Conservation (phyloP, 1,284 basidiomycete species). For the Sphagnurus paluster region DNA sequence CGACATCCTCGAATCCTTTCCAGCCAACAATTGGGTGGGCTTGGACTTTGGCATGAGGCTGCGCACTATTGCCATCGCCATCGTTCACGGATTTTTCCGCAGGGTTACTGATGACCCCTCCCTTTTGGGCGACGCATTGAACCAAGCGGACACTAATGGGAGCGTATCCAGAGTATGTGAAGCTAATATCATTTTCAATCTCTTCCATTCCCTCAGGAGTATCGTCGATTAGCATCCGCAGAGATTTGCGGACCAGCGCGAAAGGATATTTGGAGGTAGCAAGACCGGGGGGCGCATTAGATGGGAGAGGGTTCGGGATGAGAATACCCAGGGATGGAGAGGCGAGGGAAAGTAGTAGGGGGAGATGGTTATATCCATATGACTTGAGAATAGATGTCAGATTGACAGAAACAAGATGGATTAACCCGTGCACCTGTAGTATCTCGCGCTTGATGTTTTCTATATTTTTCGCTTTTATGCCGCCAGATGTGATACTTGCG, state of each 20-base stretch:
- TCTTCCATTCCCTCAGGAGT: slow-evolving; percentile 73
- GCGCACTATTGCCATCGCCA: slow-evolving; percentile 37
- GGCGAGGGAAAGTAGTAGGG: slow-evolving; percentile 81
- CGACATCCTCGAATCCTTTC: slow-evolving; percentile 94
- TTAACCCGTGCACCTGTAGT: slow-evolving; percentile 62
- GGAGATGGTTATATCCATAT: slow-evolving; percentile 90
- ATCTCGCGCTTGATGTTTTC: slow-evolving; percentile 92
- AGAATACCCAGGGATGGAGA: slow-evolving; percentile 70
- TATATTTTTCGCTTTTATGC: slow-evolving; percentile 84
- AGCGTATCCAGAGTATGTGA: slow-evolving; percentile 96
- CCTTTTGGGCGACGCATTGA: slow-evolving; percentile 90
- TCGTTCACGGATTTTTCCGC: slow-evolving; percentile 46
- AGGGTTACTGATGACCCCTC: slow-evolving; percentile 80
- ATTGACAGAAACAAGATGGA: background rate
- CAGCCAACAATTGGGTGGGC: slow-evolving; percentile 93
- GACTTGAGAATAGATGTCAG: slow-evolving; percentile 45
- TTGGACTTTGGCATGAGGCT: slow-evolving; percentile 52
- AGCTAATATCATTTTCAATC: slow-evolving; percentile 91
- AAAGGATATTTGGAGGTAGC: slow-evolving; percentile 66
- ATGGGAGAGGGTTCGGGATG: slow-evolving; percentile 61
- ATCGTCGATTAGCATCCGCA: slow-evolving; percentile 94
- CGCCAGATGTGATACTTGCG: slow-evolving; percentile 80
- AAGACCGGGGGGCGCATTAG: slow-evolving; percentile 44
- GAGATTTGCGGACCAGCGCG: slow-evolving; percentile 71
- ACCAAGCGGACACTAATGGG: slow-evolving; percentile 91